Evolutionary conservation across 2,329 filamentous ascomycete genomes (phyloP).

Genomic region (Leptographium lundbergii): DNA sequence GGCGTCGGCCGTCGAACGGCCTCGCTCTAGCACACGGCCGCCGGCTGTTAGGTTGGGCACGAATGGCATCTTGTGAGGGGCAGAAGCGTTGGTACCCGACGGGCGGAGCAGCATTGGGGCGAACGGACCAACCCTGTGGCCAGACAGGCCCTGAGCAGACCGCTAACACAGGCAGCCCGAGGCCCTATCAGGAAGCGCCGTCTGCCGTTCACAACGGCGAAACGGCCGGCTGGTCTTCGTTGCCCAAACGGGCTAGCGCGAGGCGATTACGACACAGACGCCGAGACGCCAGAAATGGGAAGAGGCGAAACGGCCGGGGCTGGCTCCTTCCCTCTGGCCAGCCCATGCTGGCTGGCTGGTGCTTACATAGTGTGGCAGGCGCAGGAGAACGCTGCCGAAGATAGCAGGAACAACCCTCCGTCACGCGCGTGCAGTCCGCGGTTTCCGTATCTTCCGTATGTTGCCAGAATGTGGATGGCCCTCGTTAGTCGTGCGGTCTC

Average conservation of each 20-base stretch:
- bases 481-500: not conserved
- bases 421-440: not conserved
- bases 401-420: not conserved
- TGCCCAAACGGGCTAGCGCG: not conserved
- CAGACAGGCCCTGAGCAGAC: not conserved
- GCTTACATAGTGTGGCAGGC: not conserved
- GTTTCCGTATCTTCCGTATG: no score
- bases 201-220: not conserved
- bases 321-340: no score
- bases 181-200: not conserved
- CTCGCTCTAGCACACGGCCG: not conserved
- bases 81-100: constrained; percentile 1
- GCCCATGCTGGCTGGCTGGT: no score
- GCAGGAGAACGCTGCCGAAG: not conserved
- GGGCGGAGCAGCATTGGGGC: not conserved
- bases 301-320: no score
- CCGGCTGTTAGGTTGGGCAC: not conserved
- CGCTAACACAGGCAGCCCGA: not conserved
- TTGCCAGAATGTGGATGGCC: no score
- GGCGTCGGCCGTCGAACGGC: not conserved
- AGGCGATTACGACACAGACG: not conserved
- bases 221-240: not conserved
- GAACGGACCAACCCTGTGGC: not conserved
- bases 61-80: not conserved
- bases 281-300: no score